Percentiles rank a stretch among this genome's conserved stretches.
These are phyloP conservation scores for Rhizoctonia solani DNA, from an alignment of 1,284 basidiomycete genomes.

Conservation along the genomic window DNA sequence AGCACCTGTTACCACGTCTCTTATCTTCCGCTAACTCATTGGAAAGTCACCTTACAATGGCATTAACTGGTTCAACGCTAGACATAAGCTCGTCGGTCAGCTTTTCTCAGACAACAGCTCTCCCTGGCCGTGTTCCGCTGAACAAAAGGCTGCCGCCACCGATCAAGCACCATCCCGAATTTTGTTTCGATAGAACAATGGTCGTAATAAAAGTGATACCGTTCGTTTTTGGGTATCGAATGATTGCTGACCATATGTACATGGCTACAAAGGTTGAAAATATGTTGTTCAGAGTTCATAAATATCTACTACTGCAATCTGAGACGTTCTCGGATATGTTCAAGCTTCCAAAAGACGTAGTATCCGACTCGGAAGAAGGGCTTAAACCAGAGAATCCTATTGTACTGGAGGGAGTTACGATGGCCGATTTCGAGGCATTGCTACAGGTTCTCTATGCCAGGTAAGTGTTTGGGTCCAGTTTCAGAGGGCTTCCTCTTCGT, in stretches of 20 bases:
- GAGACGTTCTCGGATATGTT: slow-evolving; percentile 16
- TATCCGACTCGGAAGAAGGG: neutral
- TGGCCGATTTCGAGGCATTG: slow-evolving; percentile 10
- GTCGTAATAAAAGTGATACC: neutral
- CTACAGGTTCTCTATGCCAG: slow-evolving; percentile 2
- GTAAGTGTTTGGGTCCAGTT: too few species aligned
- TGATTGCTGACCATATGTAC: neutral
- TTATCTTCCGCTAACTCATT: too few species aligned
- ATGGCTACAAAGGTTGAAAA: slow-evolving; percentile 4
- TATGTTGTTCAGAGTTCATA: slow-evolving; percentile 19
- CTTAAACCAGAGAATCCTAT: neutral
- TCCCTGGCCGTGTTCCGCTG: neutral
- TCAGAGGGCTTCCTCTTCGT: neutral
- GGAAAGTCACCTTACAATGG: too few species aligned
- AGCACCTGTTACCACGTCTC: too few species aligned
- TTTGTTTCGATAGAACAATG: slow-evolving; percentile 8
- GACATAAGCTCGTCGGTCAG: too few species aligned
- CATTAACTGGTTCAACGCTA: too few species aligned
- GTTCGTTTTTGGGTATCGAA: too few species aligned
- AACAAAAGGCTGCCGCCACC: neutral
- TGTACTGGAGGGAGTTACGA: neutral
- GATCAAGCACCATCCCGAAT: neutral
- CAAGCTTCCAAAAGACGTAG: neutral
- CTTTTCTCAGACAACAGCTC: neutral
- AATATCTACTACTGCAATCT: slow-evolving; percentile 14